Conservation (phyloP, 2,329 filamentous ascomycete species). For the Microsporum canis region DNA sequence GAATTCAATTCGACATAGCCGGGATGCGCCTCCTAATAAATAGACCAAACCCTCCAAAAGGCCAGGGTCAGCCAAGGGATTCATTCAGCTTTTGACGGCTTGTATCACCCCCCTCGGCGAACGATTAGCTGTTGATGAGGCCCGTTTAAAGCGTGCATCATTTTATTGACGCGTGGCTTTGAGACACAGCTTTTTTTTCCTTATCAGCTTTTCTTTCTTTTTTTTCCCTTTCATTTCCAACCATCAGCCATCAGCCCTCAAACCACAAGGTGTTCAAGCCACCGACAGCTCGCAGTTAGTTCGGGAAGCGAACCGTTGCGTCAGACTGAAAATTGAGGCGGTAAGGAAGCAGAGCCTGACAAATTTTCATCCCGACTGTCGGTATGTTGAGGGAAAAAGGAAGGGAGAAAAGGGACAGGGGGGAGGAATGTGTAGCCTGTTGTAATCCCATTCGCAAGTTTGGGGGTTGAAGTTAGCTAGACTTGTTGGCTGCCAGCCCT, state of each 20-base stretch:
- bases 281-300: background rate
- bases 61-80: too few species aligned
- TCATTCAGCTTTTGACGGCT: background rate
- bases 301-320: background rate
- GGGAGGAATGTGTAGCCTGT: too few species aligned
- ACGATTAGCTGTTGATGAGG: background rate
- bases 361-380: background rate
- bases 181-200: background rate
- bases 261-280: background rate
- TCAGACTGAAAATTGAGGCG: background rate
- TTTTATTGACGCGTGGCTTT: background rate
- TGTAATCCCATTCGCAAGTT: too few species aligned
- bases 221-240: too few species aligned
- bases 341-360: background rate
- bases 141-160: background rate
- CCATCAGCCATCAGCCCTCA: too few species aligned
- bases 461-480: too few species aligned
- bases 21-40: background rate
- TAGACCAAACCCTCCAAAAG: background rate
- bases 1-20: too few species aligned
- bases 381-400: too few species aligned
- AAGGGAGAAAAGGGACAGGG: too few species aligned
- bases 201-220: background rate
- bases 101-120: background rate
- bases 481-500: background rate